phyloP scores from a whole-genome alignment of 305 asterid species.

The Fraxinus dipetala region DNA sequence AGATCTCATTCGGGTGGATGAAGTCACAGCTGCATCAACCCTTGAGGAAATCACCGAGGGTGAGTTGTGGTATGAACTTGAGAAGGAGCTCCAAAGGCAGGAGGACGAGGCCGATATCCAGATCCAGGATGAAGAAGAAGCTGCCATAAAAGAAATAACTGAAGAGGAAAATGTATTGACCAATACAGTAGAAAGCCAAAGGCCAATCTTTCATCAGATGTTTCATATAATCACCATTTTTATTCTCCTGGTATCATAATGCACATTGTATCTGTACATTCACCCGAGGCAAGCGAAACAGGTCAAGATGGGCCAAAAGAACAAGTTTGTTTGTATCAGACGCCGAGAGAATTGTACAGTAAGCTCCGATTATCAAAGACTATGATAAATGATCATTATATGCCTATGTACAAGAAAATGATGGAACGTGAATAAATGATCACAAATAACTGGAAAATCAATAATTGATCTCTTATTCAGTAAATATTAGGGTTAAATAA shows the following conservation, averaged over 20 bases:
- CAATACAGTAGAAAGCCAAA: slow-evolving; percentile 32
- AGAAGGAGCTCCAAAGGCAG: slow-evolving; percentile 63
- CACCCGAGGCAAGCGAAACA: slow-evolving; percentile 31
- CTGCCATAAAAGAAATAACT: slow-evolving; percentile 55
- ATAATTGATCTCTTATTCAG: neutral
- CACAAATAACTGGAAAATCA: neutral
- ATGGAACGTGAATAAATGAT: slow-evolving; percentile 40
- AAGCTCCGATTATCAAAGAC: slow-evolving; percentile 79
- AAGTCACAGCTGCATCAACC: slow-evolving; percentile 37
- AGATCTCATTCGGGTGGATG: slow-evolving; percentile 38
- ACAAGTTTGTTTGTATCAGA: slow-evolving; percentile 18
- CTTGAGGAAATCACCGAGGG: slow-evolving; percentile 63
- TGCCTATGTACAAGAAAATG: slow-evolving; percentile 90
- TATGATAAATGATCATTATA: slow-evolving; percentile 88
- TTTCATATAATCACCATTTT: no score
- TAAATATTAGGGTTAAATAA: neutral
- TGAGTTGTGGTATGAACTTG: slow-evolving; percentile 58
- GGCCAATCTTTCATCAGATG: no score
- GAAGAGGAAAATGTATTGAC: slow-evolving; percentile 68
- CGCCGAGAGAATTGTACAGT: slow-evolving; percentile 71
- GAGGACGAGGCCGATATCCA: slow-evolving; percentile 44
- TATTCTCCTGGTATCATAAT: slow-evolving; percentile 31
- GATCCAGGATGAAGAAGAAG: slow-evolving; percentile 53
- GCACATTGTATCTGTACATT: slow-evolving; percentile 64
- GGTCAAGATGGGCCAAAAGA: slow-evolving; percentile 15